phyloP scores from a whole-genome alignment of 2,329 filamentous ascomycete genomes.

The Septoria linicola region DNA sequence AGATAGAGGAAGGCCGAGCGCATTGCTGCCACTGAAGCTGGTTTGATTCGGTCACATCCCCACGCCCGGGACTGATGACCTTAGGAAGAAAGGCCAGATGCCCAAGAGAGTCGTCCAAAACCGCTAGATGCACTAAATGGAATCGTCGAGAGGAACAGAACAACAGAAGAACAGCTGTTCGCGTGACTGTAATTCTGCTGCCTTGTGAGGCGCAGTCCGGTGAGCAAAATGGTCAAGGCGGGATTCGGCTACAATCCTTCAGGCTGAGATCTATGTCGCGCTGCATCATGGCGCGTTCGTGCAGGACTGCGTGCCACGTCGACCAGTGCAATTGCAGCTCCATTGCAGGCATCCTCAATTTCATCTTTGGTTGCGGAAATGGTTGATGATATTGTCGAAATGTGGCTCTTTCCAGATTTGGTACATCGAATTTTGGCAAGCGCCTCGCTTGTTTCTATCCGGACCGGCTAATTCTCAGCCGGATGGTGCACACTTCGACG shows the following conservation, averaged over 20 bases:
- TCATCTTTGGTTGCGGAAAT: too few relatives aligned
- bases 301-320: too few relatives aligned
- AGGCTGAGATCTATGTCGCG: not conserved
- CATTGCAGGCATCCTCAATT: too few relatives aligned
- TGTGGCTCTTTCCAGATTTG: not conserved
- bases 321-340: too few relatives aligned
- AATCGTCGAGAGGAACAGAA: not conserved
- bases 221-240: slow-evolving; percentile 8
- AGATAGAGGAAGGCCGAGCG: slow-evolving; percentile 32
- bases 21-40: slow-evolving; percentile 19
- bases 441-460: not conserved
- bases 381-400: too few relatives aligned
- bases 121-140: not conserved
- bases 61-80: not conserved
- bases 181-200: slow-evolving; percentile 11
- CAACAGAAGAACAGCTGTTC: slow-evolving; percentile 8
- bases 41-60: slow-evolving; percentile 1
- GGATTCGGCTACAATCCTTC: not conserved
- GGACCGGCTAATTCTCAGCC: too few relatives aligned
- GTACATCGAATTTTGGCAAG: not conserved
- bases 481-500: not conserved
- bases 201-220: slow-evolving; percentile 14
- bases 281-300: too few relatives aligned
- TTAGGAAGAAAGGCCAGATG: not conserved
- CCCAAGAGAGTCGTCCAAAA: not conserved